A percentile compares a stretch with the other conserved stretches of the same genome.
phyloP scores from a whole-genome alignment of 1,139 yeast genomes.

The Suhomyces taliae region DNA sequence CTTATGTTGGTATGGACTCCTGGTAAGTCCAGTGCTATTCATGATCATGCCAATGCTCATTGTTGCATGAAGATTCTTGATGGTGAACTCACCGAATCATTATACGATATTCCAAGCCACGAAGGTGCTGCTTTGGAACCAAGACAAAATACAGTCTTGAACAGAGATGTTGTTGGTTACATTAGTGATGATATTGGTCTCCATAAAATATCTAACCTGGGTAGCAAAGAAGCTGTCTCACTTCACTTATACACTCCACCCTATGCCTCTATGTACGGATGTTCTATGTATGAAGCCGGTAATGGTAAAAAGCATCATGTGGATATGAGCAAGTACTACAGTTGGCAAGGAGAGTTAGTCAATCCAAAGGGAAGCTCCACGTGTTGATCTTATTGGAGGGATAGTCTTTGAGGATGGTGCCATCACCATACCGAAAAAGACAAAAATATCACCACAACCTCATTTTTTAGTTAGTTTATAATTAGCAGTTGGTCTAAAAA shows the following conservation, averaged over 20 bases:
- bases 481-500: no score
- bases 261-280: constrained; percentile 68
- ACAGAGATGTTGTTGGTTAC: constrained; percentile 58
- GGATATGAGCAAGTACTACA: constrained; percentile 60
- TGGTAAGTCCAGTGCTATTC: constrained; percentile 63
- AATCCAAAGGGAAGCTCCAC: constrained; percentile 29
- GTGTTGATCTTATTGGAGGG: constrained; percentile 21
- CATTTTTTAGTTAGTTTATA: no score
- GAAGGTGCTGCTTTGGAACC: constrained; percentile 28
- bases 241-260: constrained; percentile 80
- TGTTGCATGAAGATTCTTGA: constrained; percentile 64
- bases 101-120: constrained; percentile 52
- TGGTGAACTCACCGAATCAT: constrained; percentile 59
- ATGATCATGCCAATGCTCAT: constrained; percentile 79
- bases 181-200: constrained; percentile 67
- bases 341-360: constrained; percentile 57
- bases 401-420: neutral
- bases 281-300: constrained; percentile 56
- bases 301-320: constrained; percentile 58
- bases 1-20: constrained; percentile 74
- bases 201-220: constrained; percentile 62
- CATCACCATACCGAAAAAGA: neutral
- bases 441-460: no score
- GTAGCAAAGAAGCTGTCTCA: constrained; percentile 53
- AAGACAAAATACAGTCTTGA: constrained; percentile 35